Evolutionary conservation across 2,329 filamentous ascomycete species (phyloP).

Genomic region (Colletotrichum chlorophyti): DNA sequence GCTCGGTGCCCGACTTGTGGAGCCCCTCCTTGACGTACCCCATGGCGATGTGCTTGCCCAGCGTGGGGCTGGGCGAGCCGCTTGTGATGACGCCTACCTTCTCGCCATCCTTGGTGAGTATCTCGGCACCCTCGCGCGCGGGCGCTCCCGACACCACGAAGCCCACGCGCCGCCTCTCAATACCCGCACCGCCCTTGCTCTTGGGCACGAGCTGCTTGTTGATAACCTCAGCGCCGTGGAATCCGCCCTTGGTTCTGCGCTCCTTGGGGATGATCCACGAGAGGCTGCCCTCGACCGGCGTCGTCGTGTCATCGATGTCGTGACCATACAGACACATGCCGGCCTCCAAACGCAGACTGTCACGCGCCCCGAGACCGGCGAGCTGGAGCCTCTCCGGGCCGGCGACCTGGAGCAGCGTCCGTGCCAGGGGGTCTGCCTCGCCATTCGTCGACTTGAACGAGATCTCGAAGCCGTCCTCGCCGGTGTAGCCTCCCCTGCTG

Average conservation of each 20-base stretch:
- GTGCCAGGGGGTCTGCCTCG: slow-evolving; percentile 57
- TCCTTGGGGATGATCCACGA: slow-evolving; percentile 86
- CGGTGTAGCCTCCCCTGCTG: slow-evolving; percentile 92
- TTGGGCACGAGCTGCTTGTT: slow-evolving; percentile 77
- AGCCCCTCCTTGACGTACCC: slow-evolving; percentile 83
- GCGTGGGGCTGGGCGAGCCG: slow-evolving; percentile 85
- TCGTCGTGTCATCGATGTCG: slow-evolving; percentile 82
- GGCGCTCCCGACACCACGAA: slow-evolving; percentile 85
- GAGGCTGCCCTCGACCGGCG: slow-evolving; percentile 63
- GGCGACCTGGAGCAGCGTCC: slow-evolving; percentile 66
- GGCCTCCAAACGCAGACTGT: slow-evolving; percentile 91
- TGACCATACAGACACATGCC: slow-evolving; percentile 99
- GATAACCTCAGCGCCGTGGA: slow-evolving; percentile 84
- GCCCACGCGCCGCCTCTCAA: slow-evolving; percentile 78
- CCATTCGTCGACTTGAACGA: slow-evolving; percentile 62
- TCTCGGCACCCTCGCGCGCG: slow-evolving; percentile 85
- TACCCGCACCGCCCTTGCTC: slow-evolving; percentile 74
- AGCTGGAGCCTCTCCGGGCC: slow-evolving; percentile 71
- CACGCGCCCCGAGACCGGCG: slow-evolving; percentile 87
- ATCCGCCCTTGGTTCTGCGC: slow-evolving; percentile 72
- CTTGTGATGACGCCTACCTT: slow-evolving; percentile 85
- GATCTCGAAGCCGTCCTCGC: slow-evolving; percentile 98
- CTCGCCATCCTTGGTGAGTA: slow-evolving; percentile 69
- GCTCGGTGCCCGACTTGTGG: slow-evolving; percentile 84
- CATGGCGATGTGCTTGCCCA: slow-evolving; percentile 95